Evolutionary conservation across 2,329 filamentous ascomycete species (phyloP).

Genomic region (Pleoardoris graminearum): DNA sequence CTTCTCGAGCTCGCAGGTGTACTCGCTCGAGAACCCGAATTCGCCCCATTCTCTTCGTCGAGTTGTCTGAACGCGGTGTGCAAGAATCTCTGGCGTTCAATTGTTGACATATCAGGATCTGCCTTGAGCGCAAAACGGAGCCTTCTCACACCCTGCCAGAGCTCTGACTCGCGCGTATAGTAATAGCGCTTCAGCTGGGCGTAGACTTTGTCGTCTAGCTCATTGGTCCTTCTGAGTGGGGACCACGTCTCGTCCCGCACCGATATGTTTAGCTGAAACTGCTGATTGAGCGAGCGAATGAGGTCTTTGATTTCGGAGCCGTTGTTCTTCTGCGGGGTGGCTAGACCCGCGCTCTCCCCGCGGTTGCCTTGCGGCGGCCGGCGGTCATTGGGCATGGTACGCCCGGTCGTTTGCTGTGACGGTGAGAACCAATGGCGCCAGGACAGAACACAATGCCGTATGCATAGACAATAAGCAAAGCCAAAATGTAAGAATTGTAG

Average conservation of each 20-base stretch:
- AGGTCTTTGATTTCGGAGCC: constrained; percentile 21
- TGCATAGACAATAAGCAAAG: background rate
- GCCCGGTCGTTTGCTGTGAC: no score
- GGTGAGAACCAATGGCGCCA: no score
- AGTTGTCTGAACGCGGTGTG: background rate
- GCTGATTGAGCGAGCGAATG: constrained; percentile 23
- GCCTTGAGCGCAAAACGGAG: no score
- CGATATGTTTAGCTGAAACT: constrained; percentile 27
- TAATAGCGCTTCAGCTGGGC: constrained; percentile 24
- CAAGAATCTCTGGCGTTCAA: background rate
- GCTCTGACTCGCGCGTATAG: constrained; percentile 17
- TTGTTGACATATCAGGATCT: background rate
- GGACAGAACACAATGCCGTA: no score
- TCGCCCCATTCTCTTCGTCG: background rate
- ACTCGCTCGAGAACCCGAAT: background rate
- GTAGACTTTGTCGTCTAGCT: constrained; percentile 18
- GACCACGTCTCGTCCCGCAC: constrained; percentile 24
- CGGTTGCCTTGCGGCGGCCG: constrained; percentile 12
- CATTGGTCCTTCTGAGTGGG: constrained; percentile 17
- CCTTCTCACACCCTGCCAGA: no score
- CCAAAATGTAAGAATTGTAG: background rate
- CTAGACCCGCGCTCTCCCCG: constrained; percentile 13
- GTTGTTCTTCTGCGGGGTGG: constrained; percentile 22
- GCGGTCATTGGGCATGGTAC: background rate
- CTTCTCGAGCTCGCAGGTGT: background rate